phyloP scores from a whole-genome alignment of 495 filamentous ascomycete species.

The Neurospora sp. region DNA sequence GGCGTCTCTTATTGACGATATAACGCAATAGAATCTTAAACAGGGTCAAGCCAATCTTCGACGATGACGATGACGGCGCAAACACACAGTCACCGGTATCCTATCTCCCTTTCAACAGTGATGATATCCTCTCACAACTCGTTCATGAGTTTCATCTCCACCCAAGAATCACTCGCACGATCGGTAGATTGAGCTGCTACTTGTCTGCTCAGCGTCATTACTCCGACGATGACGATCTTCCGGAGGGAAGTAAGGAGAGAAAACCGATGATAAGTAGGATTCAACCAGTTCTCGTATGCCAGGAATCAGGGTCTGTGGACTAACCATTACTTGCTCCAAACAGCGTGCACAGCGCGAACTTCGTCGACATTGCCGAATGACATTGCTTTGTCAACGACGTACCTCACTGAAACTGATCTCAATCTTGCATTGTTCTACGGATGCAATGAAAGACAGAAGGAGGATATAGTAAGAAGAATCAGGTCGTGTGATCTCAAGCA shows the following conservation, averaged over 20 bases:
- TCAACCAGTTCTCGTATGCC: neutral
- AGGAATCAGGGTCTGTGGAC: neutral
- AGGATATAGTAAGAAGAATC: neutral
- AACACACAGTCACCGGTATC: neutral
- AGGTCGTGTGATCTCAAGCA: neutral
- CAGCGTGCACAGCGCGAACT: neutral
- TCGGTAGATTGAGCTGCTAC: neutral
- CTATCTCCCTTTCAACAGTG: neutral
- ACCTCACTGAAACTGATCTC: neutral
- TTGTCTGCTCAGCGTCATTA: slow-evolving; percentile 1
- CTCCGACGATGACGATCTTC: neutral
- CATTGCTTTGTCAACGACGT: neutral
- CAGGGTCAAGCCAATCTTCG: neutral
- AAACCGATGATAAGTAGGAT: neutral
- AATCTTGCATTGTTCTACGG: neutral
- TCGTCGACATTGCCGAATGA: neutral
- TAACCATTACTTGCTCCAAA: neutral
- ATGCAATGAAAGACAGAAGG: neutral
- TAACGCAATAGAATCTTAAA: neutral
- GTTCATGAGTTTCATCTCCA: neutral
- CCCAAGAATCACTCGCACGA: neutral
- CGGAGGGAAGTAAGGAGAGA: neutral
- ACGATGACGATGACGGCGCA: neutral
- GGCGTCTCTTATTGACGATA: neutral
- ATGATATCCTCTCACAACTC: neutral